Evolutionary conservation across 176 grass and related monocot species (phyloP).

Genomic region (Canna indica): DNA sequence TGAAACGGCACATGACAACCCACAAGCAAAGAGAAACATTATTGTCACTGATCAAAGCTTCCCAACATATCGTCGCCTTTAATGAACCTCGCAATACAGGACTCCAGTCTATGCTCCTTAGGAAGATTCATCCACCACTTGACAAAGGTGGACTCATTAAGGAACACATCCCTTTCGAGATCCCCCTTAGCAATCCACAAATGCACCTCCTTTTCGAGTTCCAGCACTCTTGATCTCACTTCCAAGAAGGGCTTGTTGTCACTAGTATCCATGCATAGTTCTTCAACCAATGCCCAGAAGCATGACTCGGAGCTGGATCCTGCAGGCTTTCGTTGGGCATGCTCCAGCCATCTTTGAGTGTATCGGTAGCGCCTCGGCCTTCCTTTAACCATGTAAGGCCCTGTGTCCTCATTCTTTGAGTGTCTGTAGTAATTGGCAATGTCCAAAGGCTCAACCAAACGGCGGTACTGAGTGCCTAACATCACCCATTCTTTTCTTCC

Average conservation of each 20-base stretch:
- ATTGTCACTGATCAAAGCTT: too few species aligned
- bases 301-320: conserved; percentile 13
- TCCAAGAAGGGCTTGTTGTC: conserved; percentile 44
- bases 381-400: conserved; percentile 6
- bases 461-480: conserved; percentile 61
- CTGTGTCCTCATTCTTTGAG: conserved; percentile 8
- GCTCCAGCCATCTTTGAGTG: conserved; percentile 25
- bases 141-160: conserved; percentile 58
- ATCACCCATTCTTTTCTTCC: conserved; percentile 56
- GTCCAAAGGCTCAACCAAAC: conserved; percentile 83
- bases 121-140: conserved; percentile 80
- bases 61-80: conserved; percentile 4
- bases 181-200: conserved; percentile 51
- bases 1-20: too few species aligned
- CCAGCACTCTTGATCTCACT: conserved; percentile 44
- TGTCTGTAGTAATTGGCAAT: conserved; percentile 98
- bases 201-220: conserved; percentile 52
- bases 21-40: too few species aligned
- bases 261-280: conserved; percentile 55
- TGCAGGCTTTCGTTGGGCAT: conserved; percentile 9
- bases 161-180: conserved; percentile 54
- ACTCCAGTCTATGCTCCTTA: conserved; percentile 41
- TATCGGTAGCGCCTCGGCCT: neutral
- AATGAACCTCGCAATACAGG: conserved; percentile 44
- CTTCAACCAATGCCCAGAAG: conserved; percentile 77